Percentiles rank a stretch among this genome's conserved stretches.
phyloP scores from a whole-genome alignment of 495 filamentous ascomycete species.

The Jackrogersella multiformis region DNA sequence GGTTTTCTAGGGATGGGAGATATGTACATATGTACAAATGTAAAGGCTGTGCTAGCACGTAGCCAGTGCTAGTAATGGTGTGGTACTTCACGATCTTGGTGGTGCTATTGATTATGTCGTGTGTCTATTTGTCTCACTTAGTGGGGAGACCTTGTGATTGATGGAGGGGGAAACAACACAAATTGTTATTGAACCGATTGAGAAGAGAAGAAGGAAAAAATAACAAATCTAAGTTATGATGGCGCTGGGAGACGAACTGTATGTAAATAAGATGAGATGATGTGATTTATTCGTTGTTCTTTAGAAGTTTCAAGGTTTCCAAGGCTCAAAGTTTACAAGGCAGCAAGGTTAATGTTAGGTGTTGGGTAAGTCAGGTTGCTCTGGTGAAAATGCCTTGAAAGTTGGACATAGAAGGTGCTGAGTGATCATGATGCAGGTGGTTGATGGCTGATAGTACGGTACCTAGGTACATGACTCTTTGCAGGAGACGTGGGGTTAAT shows the following conservation, averaged over 20 bases:
- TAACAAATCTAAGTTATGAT: not conserved
- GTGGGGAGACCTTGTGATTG: conserved; percentile 40
- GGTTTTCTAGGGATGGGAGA: not conserved
- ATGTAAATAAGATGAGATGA: conserved; percentile 15
- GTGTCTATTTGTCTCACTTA: conserved; percentile 39
- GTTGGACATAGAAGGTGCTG: conserved; percentile 14
- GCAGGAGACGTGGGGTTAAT: conserved; percentile 15
- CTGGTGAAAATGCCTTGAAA: conserved; percentile 20
- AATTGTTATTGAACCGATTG: not conserved
- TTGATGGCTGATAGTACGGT: not conserved
- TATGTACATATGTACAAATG: conserved; percentile 8
- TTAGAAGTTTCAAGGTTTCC: no score
- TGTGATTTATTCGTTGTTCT: conserved; percentile 10
- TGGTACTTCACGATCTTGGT: not conserved
- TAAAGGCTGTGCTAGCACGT: no score
- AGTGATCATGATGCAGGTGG: not conserved
- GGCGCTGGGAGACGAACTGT: not conserved
- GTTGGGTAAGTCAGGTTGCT: conserved; percentile 12
- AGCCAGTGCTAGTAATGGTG: conserved; percentile 16
- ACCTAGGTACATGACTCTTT: not conserved
- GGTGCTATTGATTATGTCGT: conserved; percentile 40
- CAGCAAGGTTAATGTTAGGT: conserved; percentile 1
- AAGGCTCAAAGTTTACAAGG: no score
- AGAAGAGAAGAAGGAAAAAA: not conserved
- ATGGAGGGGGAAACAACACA: not conserved